Evolutionary conservation across 106 monocot genomes (phyloP), one percentile per base, ranked within the genome.

Genomic region (Dioscorea zingiberensis): DNA sequence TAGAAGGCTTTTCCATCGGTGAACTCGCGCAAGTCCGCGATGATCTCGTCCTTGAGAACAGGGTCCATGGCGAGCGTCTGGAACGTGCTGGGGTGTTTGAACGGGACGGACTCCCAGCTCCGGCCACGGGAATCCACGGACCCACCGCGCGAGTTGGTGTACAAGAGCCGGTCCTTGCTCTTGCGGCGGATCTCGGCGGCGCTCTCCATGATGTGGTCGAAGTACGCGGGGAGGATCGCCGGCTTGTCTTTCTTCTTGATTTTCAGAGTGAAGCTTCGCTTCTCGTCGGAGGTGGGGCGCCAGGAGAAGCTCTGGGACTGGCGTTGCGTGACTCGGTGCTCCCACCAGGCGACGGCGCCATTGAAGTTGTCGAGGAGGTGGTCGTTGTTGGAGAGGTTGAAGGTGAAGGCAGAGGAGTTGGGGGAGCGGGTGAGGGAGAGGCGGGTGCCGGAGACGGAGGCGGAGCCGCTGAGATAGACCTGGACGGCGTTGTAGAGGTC

Each of bases 51-150:
- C 63, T 91, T 91, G 25, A 65, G 26, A 3, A 25, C 63, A 2
- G 90, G 89, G 26, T 90, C 90, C 83, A 94, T 78, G 23, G 90
- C 94, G 25, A 90, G 79, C 12, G 94, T 91, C 25, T 85, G 82
- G 73, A 94, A 94, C 5, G 87, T 94, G 71, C 74, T 77, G 6
- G 94, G 94, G 65, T 94, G 94, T 74, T 90, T 90, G 76, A 94
- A 94, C 2, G 90, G 90, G 12, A 94, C 94, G 9, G 83, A 79
- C 27, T 89, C 86, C 93, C 89, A 90, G 12, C 84, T 84, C 25
- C 76, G 44, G 38, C 83, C 83, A 10, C 81, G 75, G 11, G 79
- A 15, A 25, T 89, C 86, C 56, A 84, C 48, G 32, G 65, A 13
- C 28, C 72, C 76, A 48, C 87, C 81, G 48, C 83, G 75, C 4